Evolutionary conservation across 495 filamentous ascomycete species (phyloP).

Genomic region (Talaromyces ruber): DNA sequence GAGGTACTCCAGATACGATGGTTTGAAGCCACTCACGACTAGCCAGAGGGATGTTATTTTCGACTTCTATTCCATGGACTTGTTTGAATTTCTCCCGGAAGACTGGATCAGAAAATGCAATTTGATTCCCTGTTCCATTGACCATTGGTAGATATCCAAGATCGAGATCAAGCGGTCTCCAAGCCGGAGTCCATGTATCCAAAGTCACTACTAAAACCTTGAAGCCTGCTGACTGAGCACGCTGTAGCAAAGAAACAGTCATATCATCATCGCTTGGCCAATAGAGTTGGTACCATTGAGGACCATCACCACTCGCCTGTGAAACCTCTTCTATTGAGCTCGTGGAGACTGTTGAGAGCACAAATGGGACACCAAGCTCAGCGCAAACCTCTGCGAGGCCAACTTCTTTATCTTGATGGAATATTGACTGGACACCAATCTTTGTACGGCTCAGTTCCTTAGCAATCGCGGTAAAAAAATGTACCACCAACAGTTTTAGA

Average conservation of each 20-base stretch:
- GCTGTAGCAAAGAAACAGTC: slow-evolving; percentile 40
- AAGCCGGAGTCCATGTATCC: slow-evolving; percentile 50
- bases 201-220: slow-evolving; percentile 52
- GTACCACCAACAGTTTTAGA: too few species aligned
- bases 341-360: slow-evolving; percentile 39
- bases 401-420: slow-evolving; percentile 36
- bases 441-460: too few species aligned
- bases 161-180: slow-evolving; percentile 51
- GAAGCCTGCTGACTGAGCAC: slow-evolving; percentile 46
- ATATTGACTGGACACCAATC: slow-evolving; percentile 41
- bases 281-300: slow-evolving; percentile 54
- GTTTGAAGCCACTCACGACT: slow-evolving; percentile 31
- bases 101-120: slow-evolving; percentile 47
- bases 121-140: slow-evolving; percentile 38
- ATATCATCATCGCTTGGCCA: slow-evolving; percentile 43
- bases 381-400: slow-evolving; percentile 34
- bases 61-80: slow-evolving; percentile 24
- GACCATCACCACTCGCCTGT: slow-evolving; percentile 22
- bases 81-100: slow-evolving; percentile 38
- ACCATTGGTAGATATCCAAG: slow-evolving; percentile 44
- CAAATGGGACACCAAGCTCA: slow-evolving; percentile 37
- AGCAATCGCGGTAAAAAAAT: too few species aligned
- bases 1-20: slow-evolving; percentile 36
- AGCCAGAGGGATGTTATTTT: slow-evolving; percentile 29
- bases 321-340: slow-evolving; percentile 37